Evolutionary conservation across 768 basidiomycete genomes (phyloP).

Genomic region (Auriscalpium orientale): DNA sequence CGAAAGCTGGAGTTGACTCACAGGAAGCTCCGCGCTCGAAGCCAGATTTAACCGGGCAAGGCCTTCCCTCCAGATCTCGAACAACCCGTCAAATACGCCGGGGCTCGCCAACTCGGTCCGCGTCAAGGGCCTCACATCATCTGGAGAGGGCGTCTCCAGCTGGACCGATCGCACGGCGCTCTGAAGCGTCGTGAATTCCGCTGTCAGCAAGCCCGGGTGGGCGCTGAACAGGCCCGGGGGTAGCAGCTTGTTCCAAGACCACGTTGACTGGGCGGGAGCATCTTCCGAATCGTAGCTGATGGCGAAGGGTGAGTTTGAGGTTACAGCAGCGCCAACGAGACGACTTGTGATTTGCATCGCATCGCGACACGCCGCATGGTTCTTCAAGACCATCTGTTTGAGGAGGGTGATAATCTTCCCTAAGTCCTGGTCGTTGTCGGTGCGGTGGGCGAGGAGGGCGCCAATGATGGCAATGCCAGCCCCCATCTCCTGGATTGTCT

Average conservation of each 20-base stretch:
- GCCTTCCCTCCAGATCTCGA: constrained; percentile 46
- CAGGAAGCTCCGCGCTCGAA: constrained; percentile 41
- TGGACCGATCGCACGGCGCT: constrained; percentile 43
- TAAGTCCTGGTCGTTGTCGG: constrained; percentile 32
- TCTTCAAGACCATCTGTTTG: constrained; percentile 48
- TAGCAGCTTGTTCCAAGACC: constrained; percentile 43
- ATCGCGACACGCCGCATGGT: constrained; percentile 43
- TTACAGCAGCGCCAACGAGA: constrained; percentile 23
- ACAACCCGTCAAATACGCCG: constrained; percentile 45
- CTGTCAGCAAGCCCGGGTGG: constrained; percentile 45
- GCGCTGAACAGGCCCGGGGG: constrained; percentile 49
- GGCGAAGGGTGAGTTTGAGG: too few relatives aligned
- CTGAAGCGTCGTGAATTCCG: constrained; percentile 42
- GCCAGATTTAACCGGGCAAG: constrained; percentile 36
- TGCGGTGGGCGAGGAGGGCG: constrained; percentile 35
- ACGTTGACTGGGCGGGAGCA: constrained; percentile 20
- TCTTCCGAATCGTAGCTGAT: not conserved
- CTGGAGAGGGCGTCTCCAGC: constrained; percentile 43
- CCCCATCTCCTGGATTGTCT: constrained; percentile 47
- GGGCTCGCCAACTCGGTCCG: constrained; percentile 46
- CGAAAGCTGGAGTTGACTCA: constrained; percentile 26
- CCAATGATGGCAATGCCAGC: constrained; percentile 52
- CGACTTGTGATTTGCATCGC: constrained; percentile 43
- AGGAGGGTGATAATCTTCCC: constrained; percentile 42
- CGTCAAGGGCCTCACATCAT: constrained; percentile 51